A percentile compares a stretch with the other conserved stretches of the same genome.
These are phyloP conservation scores for Spinellus fusiger DNA, from an alignment of 192 early-diverging fungal species.

Conservation along the genomic window DNA sequence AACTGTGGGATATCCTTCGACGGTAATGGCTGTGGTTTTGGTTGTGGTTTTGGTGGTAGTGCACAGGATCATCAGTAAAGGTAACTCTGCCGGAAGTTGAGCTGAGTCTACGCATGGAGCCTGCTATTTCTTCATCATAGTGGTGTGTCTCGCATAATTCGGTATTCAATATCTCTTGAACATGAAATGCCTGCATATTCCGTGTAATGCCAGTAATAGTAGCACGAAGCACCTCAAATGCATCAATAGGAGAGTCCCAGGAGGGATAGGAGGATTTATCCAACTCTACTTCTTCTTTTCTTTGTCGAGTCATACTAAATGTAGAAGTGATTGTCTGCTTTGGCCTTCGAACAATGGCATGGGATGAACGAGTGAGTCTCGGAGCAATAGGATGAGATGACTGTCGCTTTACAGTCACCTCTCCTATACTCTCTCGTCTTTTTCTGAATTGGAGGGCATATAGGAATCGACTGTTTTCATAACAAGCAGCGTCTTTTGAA, in stretches of 20 bases:
- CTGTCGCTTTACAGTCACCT: neutral
- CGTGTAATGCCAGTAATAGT: slow-evolving; percentile 17
- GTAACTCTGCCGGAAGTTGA: slow-evolving; percentile 1
- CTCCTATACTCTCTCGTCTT: slow-evolving; percentile 13
- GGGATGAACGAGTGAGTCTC: slow-evolving; percentile 6
- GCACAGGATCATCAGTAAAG: neutral
- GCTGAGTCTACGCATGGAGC: neutral
- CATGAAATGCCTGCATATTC: slow-evolving; percentile 19
- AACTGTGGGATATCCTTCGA: no score
- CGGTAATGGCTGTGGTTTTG: no score
- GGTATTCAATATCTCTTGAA: slow-evolving; percentile 10
- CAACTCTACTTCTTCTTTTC: neutral
- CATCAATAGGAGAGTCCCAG: slow-evolving; percentile 16
- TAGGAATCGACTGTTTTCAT: neutral
- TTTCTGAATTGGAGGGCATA: neutral
- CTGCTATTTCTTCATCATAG: neutral
- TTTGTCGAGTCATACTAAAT: neutral
- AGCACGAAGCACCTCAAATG: slow-evolving; percentile 15
- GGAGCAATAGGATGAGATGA: neutral
- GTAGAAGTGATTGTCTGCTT: neutral
- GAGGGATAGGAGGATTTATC: neutral
- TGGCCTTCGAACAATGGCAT: neutral
- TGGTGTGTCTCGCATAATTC: neutral
- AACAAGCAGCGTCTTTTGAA: neutral
- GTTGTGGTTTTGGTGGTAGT: no score